Evolutionary conservation across 768 basidiomycete genomes (phyloP).

Genomic region (Leccinum disarticulatum): DNA sequence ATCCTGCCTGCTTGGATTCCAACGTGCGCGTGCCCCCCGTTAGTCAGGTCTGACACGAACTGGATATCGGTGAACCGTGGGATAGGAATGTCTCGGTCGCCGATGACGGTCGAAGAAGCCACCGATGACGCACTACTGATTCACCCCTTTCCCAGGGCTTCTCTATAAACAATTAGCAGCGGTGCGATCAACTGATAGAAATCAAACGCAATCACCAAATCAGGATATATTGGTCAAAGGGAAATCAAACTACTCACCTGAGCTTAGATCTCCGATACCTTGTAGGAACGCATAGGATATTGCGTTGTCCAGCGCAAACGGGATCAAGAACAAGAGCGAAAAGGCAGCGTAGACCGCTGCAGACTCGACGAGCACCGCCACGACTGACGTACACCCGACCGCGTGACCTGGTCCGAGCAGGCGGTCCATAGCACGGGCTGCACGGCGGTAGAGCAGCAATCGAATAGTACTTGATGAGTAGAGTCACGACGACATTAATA

Average conservation of each 20-base stretch:
- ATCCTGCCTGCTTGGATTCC: conserved; percentile 14
- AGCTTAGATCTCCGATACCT: conserved; percentile 33
- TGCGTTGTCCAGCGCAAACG: conserved; percentile 21
- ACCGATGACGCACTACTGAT: conserved; percentile 19
- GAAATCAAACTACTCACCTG: conserved; percentile 25
- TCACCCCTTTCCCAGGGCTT: conserved; percentile 39
- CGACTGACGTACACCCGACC: conserved; percentile 26
- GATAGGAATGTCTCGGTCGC: conserved; percentile 12
- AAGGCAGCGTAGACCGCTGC: conserved; percentile 32
- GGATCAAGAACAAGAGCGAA: conserved; percentile 27
- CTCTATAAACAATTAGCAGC: conserved; percentile 39
- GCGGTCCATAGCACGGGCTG: conserved; percentile 15
- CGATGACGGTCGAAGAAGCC: not conserved
- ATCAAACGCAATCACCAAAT: not conserved
- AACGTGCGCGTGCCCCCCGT: not conserved
- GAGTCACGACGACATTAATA: conserved; percentile 25
- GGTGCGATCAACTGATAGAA: conserved; percentile 36
- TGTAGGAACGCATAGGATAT: conserved; percentile 36
- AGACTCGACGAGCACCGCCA: conserved; percentile 28
- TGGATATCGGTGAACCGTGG: conserved; percentile 24
- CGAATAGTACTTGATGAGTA: conserved; percentile 29
- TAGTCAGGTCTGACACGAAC: conserved; percentile 18
- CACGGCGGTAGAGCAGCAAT: conserved; percentile 26
- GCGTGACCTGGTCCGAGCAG: conserved; percentile 24
- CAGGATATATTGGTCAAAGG: too few species aligned